These are phyloP conservation scores for Aureobasidium sp. DNA, from an alignment of 2,329 filamentous ascomycete species.

Conservation along the genomic window DNA sequence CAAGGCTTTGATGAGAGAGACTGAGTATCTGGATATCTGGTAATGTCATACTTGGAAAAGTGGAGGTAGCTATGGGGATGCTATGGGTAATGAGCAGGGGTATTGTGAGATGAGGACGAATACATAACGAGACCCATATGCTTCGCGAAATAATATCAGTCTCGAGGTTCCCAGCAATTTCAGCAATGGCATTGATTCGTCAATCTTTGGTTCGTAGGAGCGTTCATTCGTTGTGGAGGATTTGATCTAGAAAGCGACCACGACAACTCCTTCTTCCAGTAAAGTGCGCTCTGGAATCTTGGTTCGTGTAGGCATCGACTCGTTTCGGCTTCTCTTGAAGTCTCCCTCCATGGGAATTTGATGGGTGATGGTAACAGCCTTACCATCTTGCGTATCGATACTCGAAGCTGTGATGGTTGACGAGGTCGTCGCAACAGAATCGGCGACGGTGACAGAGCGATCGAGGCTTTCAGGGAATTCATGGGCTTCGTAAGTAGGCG, in stretches of 20 bases:
- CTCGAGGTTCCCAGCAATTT: background rate
- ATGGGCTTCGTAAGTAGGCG: slow-evolving; percentile 40
- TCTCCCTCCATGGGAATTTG: background rate
- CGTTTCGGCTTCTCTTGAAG: background rate
- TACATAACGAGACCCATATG: no score
- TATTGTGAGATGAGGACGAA: background rate
- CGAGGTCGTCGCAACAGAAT: slow-evolving; percentile 3
- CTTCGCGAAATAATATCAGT: no score
- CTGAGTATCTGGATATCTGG: background rate
- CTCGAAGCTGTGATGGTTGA: slow-evolving; percentile 1
- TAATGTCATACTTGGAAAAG: no score
- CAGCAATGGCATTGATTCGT: background rate
- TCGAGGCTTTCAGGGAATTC: slow-evolving; percentile 24
- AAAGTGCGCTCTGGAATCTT: slow-evolving; percentile 3
- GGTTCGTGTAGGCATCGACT: background rate
- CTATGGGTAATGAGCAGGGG: no score
- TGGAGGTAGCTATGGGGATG: no score
- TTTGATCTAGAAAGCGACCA: background rate
- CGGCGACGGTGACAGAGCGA: background rate
- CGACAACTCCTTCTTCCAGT: slow-evolving; percentile 6
- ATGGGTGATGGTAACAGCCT: background rate
- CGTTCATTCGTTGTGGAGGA: background rate
- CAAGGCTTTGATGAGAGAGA: no score
- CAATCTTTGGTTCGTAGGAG: slow-evolving; percentile 1
- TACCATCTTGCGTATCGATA: slow-evolving; percentile 1